Conservation (phyloP, 2,329 filamentous ascomycete species). For the Pseudogymnoascus destructans region DNA sequence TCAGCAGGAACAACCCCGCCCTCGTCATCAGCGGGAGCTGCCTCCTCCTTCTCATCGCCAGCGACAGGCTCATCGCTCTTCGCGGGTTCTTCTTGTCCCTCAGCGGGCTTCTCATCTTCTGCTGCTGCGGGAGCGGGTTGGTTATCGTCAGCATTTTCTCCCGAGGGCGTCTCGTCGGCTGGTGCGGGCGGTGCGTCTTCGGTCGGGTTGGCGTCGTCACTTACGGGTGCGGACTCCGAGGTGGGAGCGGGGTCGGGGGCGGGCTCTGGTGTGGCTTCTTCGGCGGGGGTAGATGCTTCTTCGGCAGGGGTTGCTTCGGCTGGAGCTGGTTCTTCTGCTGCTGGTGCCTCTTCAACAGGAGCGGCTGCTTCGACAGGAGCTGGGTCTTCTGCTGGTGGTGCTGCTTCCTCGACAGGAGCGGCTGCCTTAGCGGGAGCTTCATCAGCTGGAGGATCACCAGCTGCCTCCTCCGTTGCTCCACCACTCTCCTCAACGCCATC, state of each 20-base stretch:
- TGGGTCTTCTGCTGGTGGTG: not conserved
- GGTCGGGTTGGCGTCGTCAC: conserved; percentile 10
- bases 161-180: conserved; percentile 7
- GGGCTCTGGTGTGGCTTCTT: not conserved
- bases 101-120: conserved; percentile 1
- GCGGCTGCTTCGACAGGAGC: not conserved
- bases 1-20: not conserved
- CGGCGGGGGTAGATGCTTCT: conserved; percentile 7
- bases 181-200: not conserved
- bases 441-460: not conserved
- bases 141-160: not conserved
- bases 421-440: not conserved
- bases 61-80: not conserved
- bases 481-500: not conserved
- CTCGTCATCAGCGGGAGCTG: conserved; percentile 8
- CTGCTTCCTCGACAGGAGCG: not conserved
- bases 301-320: not conserved
- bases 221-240: not conserved
- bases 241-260: conserved; percentile 11
- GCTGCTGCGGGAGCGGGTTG: conserved; percentile 1
- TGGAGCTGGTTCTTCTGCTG: not conserved
- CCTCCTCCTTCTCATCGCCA: conserved; percentile 11
- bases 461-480: not conserved
- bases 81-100: not conserved
- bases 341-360: not conserved